phyloP scores from a whole-genome alignment of 192 early-diverging fungal species.

The Coemansia sp. region DNA sequence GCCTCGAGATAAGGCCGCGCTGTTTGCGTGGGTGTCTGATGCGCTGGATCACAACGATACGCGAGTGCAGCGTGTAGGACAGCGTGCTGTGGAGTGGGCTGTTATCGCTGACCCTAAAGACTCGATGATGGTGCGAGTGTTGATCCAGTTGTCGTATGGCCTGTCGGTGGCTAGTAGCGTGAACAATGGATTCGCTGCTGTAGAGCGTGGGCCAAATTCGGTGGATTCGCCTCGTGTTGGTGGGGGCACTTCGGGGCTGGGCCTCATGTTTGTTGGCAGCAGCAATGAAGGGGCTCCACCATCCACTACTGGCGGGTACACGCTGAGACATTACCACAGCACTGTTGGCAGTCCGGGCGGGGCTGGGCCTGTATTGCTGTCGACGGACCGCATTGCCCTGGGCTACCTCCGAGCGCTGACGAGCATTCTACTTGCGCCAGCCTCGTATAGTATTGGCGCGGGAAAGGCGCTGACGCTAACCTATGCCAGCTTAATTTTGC shows the following conservation, averaged over 20 bases:
- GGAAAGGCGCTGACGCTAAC: constrained; percentile 14
- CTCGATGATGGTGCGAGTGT: constrained; percentile 32
- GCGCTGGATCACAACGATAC: constrained; percentile 27
- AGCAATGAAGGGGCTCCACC: neutral
- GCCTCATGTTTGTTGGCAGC: constrained; percentile 29
- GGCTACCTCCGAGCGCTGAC: constrained; percentile 37
- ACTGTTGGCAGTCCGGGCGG: neutral
- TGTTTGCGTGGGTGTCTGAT: constrained; percentile 50
- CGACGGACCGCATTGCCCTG: constrained; percentile 27
- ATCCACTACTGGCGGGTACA: neutral
- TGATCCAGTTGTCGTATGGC: constrained; percentile 48
- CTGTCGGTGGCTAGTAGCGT: constrained; percentile 27
- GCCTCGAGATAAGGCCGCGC: constrained; percentile 36
- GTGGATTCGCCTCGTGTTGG: neutral
- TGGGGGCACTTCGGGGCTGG: constrained; percentile 22
- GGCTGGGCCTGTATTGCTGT: constrained; percentile 1
- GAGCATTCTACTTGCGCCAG: constrained; percentile 9
- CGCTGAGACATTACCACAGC: neutral
- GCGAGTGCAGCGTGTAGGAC: constrained; percentile 34
- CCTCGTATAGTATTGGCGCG: neutral
- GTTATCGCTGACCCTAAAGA: constrained; percentile 24
- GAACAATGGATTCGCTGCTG: constrained; percentile 14
- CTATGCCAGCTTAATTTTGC: constrained; percentile 25
- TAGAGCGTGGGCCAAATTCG: neutral
- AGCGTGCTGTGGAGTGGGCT: constrained; percentile 47